Conservation (phyloP, 495 filamentous ascomycete genomes). For the Neurospora sublineolata region DNA sequence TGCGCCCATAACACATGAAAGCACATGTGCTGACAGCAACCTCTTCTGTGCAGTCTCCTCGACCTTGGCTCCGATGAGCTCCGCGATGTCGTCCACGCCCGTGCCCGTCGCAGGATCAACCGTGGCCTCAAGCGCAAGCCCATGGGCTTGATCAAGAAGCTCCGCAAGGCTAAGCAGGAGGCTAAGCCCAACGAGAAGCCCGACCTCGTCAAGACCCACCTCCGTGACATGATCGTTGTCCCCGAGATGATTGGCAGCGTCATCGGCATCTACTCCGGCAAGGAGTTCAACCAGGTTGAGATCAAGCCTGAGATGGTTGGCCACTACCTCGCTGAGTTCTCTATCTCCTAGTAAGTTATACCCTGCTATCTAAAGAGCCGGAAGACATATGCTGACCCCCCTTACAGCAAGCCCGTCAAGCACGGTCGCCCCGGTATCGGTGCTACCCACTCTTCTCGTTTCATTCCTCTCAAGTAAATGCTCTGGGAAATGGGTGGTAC, state of each 20-base stretch:
- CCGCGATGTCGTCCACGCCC: conserved; percentile 97
- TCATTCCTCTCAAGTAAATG: conserved; percentile 97
- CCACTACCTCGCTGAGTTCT: conserved; percentile 98
- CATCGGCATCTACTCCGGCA: conserved; percentile 97
- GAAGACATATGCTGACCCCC: conserved; percentile 25
- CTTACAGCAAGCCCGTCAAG: conserved; percentile 91
- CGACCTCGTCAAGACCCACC: conserved; percentile 96
- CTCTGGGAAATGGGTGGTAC: conserved; percentile 24
- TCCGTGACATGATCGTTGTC: conserved; percentile 98
- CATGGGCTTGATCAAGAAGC: conserved; percentile 99
- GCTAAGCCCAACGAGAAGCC: conserved; percentile 99
- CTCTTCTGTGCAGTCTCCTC: conserved; percentile 50
- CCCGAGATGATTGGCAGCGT: conserved; percentile 98
- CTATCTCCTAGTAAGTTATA: conserved; percentile 88
- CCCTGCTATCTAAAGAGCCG: neutral
- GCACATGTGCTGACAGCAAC: conserved; percentile 9
- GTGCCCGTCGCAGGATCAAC: conserved; percentile 97
- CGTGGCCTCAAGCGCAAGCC: conserved; percentile 98
- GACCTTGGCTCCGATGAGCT: conserved; percentile 97
- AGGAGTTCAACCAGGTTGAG: conserved; percentile 99
- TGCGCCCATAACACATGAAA: neutral
- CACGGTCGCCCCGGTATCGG: conserved; percentile 99
- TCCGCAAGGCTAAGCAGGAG: conserved; percentile 99
- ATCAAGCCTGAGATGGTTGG: conserved; percentile 99
- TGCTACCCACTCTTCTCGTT: conserved; percentile 99